phyloP scores from a whole-genome alignment of 1,284 basidiomycete species.

The Gymnopus androsaceus region DNA sequence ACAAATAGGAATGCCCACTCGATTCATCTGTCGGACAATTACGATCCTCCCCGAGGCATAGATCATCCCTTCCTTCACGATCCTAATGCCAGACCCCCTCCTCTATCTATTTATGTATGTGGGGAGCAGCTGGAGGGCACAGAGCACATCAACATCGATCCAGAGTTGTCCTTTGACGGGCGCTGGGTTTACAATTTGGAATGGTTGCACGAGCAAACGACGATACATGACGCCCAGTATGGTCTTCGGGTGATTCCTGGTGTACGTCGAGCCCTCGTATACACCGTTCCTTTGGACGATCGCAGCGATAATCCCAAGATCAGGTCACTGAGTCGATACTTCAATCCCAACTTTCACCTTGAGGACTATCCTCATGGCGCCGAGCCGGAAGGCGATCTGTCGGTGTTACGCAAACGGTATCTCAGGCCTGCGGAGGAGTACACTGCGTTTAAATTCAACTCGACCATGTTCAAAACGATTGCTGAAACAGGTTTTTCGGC shows the following conservation, averaged over 20 bases:
- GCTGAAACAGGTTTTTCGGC: constrained; percentile 35
- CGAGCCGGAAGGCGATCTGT: not conserved
- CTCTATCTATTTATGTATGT: constrained; percentile 52
- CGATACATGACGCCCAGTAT: constrained; percentile 29
- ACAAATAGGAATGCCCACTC: constrained; percentile 33
- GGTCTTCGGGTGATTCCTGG: constrained; percentile 47
- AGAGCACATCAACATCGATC: constrained; percentile 10
- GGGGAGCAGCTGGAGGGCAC: constrained; percentile 26
- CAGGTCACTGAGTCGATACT: constrained; percentile 38
- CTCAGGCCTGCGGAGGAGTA: constrained; percentile 5
- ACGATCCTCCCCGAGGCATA: constrained; percentile 37
- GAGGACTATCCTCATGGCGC: constrained; percentile 11
- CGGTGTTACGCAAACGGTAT: constrained; percentile 19
- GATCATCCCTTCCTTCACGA: constrained; percentile 30
- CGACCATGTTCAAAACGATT: constrained; percentile 7
- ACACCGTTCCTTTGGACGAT: constrained; percentile 37
- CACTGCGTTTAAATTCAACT: constrained; percentile 2
- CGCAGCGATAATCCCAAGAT: constrained; percentile 34
- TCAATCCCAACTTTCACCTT: constrained; percentile 29
- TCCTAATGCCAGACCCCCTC: constrained; percentile 41
- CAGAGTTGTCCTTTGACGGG: not conserved
- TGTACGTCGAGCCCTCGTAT: constrained; percentile 49
- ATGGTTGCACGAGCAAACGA: constrained; percentile 30
- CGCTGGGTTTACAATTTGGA: constrained; percentile 32
- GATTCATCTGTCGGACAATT: constrained; percentile 56